phyloP scores from a whole-genome alignment of 305 asterid species.

The Solanum hybrid region DNA sequence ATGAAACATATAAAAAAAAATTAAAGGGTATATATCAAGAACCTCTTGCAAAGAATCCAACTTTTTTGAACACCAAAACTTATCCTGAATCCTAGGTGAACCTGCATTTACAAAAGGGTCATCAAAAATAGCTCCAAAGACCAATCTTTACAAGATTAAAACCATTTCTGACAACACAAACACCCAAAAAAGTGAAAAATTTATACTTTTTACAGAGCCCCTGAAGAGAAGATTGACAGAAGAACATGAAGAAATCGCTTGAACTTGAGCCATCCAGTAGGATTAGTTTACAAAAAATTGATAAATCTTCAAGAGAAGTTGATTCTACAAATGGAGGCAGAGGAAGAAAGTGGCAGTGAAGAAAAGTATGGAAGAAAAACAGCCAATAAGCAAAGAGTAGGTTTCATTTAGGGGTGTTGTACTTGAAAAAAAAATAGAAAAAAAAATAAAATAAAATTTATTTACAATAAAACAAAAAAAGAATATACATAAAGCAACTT shows the following conservation, averaged over 20 bases:
- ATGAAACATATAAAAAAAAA: background rate
- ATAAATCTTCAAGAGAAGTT: background rate
- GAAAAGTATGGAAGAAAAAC: background rate
- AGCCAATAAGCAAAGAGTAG: background rate
- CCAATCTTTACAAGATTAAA: background rate
- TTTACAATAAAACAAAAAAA: background rate
- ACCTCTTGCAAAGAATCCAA: constrained; percentile 34
- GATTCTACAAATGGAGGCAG: background rate
- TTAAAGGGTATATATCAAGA: background rate
- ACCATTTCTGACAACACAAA: background rate
- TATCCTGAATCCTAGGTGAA: constrained; percentile 15
- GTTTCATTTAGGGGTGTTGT: background rate
- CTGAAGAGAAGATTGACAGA: constrained; percentile 25
- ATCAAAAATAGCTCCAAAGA: background rate
- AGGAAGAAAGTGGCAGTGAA: background rate
- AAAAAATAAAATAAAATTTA: background rate
- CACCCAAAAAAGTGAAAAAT: background rate
- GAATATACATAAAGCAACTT: background rate
- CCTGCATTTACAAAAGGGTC: constrained; percentile 7
- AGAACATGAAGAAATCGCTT: constrained; percentile 36
- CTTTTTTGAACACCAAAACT: constrained; percentile 20
- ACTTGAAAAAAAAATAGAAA: background rate
- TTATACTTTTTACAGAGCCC: constrained; percentile 26
- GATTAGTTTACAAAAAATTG: background rate
- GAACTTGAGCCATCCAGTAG: constrained; percentile 41